phyloP scores from a whole-genome alignment of 2,329 filamentous ascomycete genomes.

The Aspergillus sclerotialis region DNA sequence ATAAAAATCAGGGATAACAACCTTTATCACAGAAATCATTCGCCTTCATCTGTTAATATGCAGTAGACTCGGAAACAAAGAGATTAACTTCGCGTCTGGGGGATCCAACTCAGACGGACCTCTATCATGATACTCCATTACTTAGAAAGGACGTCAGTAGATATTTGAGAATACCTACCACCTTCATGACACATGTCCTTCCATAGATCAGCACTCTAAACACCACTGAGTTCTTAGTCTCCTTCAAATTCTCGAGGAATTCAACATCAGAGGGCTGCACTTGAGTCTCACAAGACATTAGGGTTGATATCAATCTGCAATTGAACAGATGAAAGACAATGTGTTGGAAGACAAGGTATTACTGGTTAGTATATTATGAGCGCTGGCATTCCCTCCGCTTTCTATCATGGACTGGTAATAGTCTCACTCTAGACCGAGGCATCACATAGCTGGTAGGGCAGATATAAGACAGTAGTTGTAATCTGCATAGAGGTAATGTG shows the following conservation, averaged over 20 bases:
- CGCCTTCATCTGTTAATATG: constrained; percentile 11
- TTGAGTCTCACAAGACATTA: too few species aligned
- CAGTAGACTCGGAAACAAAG: constrained; percentile 11
- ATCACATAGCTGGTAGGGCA: too few species aligned
- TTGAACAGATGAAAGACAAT: too few species aligned
- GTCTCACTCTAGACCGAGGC: too few species aligned
- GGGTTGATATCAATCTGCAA: too few species aligned
- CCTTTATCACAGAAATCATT: constrained; percentile 10
- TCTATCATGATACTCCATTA: constrained; percentile 8
- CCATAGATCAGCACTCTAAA: constrained; percentile 8
- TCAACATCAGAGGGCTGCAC: constrained; percentile 3
- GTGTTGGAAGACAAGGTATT: too few species aligned
- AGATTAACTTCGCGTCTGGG: constrained; percentile 8
- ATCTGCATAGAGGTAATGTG: too few species aligned
- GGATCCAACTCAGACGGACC: constrained; percentile 5
- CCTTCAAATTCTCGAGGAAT: constrained; percentile 7
- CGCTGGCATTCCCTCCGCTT: too few species aligned
- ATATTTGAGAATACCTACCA: constrained; percentile 5
- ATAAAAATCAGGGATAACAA: constrained; percentile 12
- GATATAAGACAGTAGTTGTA: too few species aligned
- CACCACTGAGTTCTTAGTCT: constrained; percentile 5
- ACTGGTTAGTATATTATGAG: too few species aligned
- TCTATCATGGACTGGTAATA: too few species aligned
- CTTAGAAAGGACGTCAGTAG: background rate
- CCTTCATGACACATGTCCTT: constrained; percentile 10